phyloP scores from a whole-genome alignment of 1,284 basidiomycete genomes.

The Rhizoctonia solani region DNA sequence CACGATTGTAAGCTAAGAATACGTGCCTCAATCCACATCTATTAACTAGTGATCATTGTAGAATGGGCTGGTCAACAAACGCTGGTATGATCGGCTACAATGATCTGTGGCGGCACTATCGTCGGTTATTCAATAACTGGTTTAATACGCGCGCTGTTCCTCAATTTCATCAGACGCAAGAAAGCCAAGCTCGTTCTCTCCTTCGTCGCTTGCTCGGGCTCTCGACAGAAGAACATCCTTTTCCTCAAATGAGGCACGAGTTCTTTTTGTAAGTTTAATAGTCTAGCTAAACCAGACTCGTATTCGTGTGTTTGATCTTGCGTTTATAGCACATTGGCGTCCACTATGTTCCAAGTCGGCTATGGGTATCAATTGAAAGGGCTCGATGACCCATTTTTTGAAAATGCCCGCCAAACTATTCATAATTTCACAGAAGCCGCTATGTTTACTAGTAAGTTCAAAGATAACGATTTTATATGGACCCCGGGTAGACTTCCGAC shows the following conservation, averaged over 20 bases:
- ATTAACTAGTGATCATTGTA: too few species aligned
- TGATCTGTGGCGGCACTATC: conserved; percentile 12
- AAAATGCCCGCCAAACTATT: background rate
- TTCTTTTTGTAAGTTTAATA: background rate
- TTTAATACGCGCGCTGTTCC: background rate
- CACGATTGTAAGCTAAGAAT: too few species aligned
- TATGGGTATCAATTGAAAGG: conserved; percentile 16
- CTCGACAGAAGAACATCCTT: background rate
- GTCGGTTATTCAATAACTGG: conserved; percentile 14
- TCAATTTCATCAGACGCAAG: background rate
- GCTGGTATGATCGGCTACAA: background rate
- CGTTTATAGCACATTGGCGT: background rate
- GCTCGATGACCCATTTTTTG: conserved; percentile 8
- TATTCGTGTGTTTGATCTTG: too few species aligned
- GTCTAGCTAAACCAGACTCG: background rate
- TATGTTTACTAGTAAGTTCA: background rate
- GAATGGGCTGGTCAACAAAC: background rate
- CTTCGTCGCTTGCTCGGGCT: background rate
- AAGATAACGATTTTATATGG: background rate
- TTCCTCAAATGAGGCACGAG: background rate
- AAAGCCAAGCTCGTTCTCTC: background rate
- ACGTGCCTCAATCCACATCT: background rate
- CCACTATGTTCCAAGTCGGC: conserved; percentile 1
- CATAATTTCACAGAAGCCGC: conserved; percentile 9
- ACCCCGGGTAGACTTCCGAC: background rate